These are phyloP conservation scores for Magnaporthiopsis poae DNA, from an alignment of 2,329 filamentous ascomycete species.

Conservation along the genomic window DNA sequence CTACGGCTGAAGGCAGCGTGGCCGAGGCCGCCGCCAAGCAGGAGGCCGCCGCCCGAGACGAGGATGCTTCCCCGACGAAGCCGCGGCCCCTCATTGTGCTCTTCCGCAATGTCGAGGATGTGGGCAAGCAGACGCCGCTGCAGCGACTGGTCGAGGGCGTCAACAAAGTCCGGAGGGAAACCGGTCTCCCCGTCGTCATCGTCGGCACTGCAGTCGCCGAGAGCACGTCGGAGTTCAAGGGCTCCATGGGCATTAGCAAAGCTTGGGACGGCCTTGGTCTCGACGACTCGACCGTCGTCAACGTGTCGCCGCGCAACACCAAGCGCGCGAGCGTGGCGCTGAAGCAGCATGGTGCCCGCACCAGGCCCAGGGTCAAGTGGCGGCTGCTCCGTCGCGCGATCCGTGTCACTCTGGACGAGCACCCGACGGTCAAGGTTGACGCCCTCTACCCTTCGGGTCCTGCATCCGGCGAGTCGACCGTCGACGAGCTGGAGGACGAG, in stretches of 20 bases:
- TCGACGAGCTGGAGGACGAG: not conserved
- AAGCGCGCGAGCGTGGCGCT: not conserved
- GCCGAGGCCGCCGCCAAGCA: not conserved
- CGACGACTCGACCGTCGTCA: not conserved
- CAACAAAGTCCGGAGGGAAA: not conserved
- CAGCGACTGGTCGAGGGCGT: conserved; percentile 1
- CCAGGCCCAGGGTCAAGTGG: conserved; percentile 1
- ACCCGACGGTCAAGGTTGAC: not conserved
- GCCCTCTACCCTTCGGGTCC: conserved; percentile 1
- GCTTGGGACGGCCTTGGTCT: not conserved
- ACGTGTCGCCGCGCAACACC: conserved; percentile 3
- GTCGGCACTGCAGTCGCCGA: not conserved
- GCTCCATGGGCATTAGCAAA: not conserved
- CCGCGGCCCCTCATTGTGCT: not conserved
- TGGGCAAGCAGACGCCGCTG: not conserved
- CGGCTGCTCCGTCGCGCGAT: conserved; percentile 2
- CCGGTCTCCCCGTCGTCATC: conserved; percentile 1
- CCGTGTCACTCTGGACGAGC: not conserved
- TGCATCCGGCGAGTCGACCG: not conserved
- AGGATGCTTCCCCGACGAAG: too few relatives aligned
- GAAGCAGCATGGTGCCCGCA: not conserved
- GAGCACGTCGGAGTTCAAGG: not conserved
- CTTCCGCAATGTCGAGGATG: not conserved
- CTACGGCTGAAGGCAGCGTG: not conserved
- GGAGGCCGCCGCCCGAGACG: too few relatives aligned